A percentile compares a stretch with the other conserved stretches of the same genome.
These are phyloP conservation scores for Jamesozyma hellenica DNA, from an alignment of 805 yeast species.

Conservation along the genomic window DNA sequence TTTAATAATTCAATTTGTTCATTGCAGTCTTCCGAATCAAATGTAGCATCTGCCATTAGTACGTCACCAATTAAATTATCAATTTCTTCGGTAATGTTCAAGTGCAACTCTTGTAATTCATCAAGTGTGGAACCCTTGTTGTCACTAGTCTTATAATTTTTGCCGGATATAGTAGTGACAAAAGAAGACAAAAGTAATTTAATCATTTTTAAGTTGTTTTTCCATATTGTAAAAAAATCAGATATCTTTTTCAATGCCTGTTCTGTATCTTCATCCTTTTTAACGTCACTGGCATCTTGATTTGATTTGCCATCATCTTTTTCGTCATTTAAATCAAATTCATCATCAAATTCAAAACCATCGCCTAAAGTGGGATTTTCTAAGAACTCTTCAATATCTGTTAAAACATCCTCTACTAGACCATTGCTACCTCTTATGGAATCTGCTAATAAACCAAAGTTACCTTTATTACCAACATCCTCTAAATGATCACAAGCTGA, in stretches of 20 bases:
- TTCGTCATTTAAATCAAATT: conserved; percentile 24
- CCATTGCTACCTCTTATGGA: conserved; percentile 31
- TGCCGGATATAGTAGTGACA: conserved; percentile 44
- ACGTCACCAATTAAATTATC: conserved; percentile 53
- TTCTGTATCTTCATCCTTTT: conserved; percentile 26
- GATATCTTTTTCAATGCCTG: conserved; percentile 26
- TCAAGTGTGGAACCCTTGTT: conserved; percentile 38
- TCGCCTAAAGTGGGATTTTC: conserved; percentile 47
- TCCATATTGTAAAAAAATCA: conserved; percentile 40
- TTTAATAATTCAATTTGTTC: conserved; percentile 21
- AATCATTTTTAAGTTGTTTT: conserved; percentile 36
- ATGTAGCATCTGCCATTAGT: conserved; percentile 31
- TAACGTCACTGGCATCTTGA: neutral
- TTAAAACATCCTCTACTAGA: conserved; percentile 51
- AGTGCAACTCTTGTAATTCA: conserved; percentile 35
- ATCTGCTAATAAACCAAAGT: conserved; percentile 41
- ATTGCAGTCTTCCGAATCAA: conserved; percentile 29
- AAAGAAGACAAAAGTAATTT: conserved; percentile 50
- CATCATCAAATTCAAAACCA: conserved; percentile 27
- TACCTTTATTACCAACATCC: conserved; percentile 38
- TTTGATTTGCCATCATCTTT: conserved; percentile 22
- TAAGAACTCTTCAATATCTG: conserved; percentile 61
- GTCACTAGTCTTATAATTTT: conserved; percentile 18
- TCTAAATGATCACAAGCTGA: conserved; percentile 45
- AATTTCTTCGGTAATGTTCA: conserved; percentile 34